These are phyloP conservation scores for Blastocystis sp. DNA, from an alignment of 352 stramenopile genomes.

Conservation along the genomic window DNA sequence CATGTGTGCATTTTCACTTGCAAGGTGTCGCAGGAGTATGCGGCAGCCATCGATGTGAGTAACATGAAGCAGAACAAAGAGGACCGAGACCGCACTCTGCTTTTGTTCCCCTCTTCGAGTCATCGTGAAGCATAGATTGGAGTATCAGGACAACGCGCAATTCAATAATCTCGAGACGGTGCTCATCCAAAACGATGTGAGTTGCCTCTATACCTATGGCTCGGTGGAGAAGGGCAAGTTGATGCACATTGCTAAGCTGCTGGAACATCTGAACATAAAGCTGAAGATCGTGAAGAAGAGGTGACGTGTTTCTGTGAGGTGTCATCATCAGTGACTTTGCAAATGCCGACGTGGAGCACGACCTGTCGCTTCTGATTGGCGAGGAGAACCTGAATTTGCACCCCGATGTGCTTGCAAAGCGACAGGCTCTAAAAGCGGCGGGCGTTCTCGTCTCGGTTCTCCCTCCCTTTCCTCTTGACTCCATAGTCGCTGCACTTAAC, in stretches of 20 bases:
- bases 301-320: background rate
- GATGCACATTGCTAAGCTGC: constrained; percentile 58
- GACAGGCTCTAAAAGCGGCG: constrained; percentile 79
- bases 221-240: constrained; percentile 57
- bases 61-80: constrained; percentile 24
- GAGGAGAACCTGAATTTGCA: constrained; percentile 75
- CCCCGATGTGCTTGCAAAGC: constrained; percentile 81
- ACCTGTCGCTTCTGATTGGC: constrained; percentile 54
- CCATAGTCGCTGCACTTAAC: constrained; percentile 44
- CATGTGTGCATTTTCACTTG: background rate
- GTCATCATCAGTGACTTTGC: constrained; percentile 38
- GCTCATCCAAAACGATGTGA: constrained; percentile 67
- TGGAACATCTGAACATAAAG: constrained; percentile 60
- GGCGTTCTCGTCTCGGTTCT: constrained; percentile 51
- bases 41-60: constrained; percentile 38
- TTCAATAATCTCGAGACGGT: constrained; percentile 74
- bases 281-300: constrained; percentile 56
- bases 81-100: constrained; percentile 27
- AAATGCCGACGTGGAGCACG: constrained; percentile 37
- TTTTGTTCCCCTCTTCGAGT: constrained; percentile 12
- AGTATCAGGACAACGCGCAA: constrained; percentile 75
- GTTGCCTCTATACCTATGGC: constrained; percentile 56
- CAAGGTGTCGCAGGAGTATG: constrained; percentile 34
- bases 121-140: constrained; percentile 42
- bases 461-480: background rate